Conservation (phyloP, 2,329 filamentous ascomycete genomes). For the Ilyonectria destructans region DNA sequence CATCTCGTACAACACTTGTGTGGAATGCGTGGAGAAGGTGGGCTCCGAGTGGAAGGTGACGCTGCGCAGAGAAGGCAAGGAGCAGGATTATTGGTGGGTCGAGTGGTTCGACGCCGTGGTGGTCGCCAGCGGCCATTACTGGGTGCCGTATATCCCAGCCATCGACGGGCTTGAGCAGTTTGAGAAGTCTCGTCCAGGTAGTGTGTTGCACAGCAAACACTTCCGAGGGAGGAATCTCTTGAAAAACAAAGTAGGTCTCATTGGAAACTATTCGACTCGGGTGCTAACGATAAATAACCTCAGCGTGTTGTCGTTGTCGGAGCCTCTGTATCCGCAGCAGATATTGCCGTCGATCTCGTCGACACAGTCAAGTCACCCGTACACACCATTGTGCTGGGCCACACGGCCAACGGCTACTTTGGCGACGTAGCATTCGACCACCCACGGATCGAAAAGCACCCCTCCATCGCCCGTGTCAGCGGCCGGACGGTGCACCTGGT, state of each 20-base stretch:
- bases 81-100: conserved; percentile 73
- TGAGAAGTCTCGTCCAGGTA: conserved; percentile 62
- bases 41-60: conserved; percentile 68
- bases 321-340: conserved; percentile 75
- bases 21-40: conserved; percentile 70
- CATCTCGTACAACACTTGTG: conserved; percentile 71
- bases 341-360: conserved; percentile 71
- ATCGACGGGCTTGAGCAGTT: conserved; percentile 66
- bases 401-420: conserved; percentile 68
- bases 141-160: conserved; percentile 69
- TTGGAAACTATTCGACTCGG: no score
- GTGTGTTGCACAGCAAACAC: conserved; percentile 70
- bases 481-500: conserved; percentile 68
- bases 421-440: conserved; percentile 74
- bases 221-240: conserved; percentile 64
- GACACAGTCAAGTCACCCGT: conserved; percentile 64
- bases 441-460: conserved; percentile 63
- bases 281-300: conserved; percentile 9
- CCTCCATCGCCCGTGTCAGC: conserved; percentile 64
- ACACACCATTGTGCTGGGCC: conserved; percentile 66
- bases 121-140: conserved; percentile 74
- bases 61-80: conserved; percentile 56
- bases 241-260: conserved; percentile 59
- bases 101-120: conserved; percentile 75
- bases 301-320: conserved; percentile 74